These are phyloP conservation scores for Candida saitoana DNA, from an alignment of 805 yeast genomes.

Conservation along the genomic window DNA sequence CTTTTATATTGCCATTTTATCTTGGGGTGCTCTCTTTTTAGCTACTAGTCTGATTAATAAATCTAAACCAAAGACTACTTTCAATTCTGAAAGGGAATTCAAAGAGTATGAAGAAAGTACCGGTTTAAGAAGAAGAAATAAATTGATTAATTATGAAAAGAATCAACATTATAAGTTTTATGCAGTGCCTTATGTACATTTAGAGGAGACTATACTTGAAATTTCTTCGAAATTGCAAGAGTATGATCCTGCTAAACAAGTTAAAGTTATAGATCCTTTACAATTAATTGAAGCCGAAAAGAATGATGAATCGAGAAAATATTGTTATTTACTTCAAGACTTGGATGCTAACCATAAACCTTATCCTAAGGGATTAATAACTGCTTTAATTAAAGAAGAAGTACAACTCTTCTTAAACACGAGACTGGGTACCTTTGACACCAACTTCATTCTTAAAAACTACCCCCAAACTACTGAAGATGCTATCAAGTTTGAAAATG, in stretches of 20 bases:
- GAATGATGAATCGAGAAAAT: slow-evolving; percentile 40
- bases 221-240: slow-evolving; percentile 16
- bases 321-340: slow-evolving; percentile 50
- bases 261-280: slow-evolving; percentile 48
- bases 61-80: slow-evolving; percentile 32
- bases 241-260: slow-evolving; percentile 12
- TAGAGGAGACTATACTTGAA: slow-evolving; percentile 15
- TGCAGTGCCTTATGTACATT: slow-evolving; percentile 32
- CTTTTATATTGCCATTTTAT: slow-evolving; percentile 30
- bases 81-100: slow-evolving; percentile 45
- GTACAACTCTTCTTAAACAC: slow-evolving; percentile 33
- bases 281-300: slow-evolving; percentile 46
- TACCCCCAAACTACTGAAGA: slow-evolving; percentile 63
- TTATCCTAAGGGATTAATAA: slow-evolving; percentile 44
- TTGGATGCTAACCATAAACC: slow-evolving; percentile 23
- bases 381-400: slow-evolving; percentile 45
- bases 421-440: slow-evolving; percentile 34
- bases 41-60: slow-evolving; percentile 28
- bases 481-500: slow-evolving; percentile 70
- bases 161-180: slow-evolving; percentile 40
- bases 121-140: slow-evolving; percentile 49
- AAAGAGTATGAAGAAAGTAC: slow-evolving; percentile 44
- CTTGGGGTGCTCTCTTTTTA: slow-evolving; percentile 29
- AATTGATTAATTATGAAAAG: slow-evolving; percentile 35
- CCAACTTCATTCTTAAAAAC: slow-evolving; percentile 49